Evolutionary conservation across 2,329 filamentous ascomycete species (phyloP), one percentile per base, ranked within the genome.

Genomic region (Fusarium piperis): DNA sequence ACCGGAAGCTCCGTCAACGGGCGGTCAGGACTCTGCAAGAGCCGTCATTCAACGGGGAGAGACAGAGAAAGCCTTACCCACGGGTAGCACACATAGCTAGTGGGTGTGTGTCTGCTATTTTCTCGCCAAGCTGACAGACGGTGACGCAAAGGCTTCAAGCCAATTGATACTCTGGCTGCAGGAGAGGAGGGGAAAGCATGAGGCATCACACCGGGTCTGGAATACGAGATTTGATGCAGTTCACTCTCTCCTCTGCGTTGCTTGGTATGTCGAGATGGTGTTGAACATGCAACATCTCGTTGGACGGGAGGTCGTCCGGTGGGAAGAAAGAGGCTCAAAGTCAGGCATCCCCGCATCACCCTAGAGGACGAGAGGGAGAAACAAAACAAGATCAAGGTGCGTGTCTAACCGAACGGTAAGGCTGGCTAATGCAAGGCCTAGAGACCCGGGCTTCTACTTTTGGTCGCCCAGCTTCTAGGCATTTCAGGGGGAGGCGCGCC

Each of bases 171-270:
- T 57, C 38, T 62, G 44, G 51, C 51, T 71, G 59, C 67, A 59
- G 44, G 63, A 41, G 46, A 59, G 44, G 63, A 41, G 46, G 63
- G 58, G 55, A 51, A 28, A 63, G 32, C 52, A 53, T 70, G 53
- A 46, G 63, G 62, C 56, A 71, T 65, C 67, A 68, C 69, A 72
- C 69, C 59, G 53, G 55, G 61, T 35, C 51, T 55, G 39, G 62
- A 72, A 72, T 72, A 72, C 69, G 69, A 72, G 65, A 62, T 70
- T 66, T 65, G 39, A 58, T 69, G 67, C 67, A 68, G 35, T 62
- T 33, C 44, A 15, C 26, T 58, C 28, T 35, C 36, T 30, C 15
- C 26, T 58, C 28, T 59, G 28, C 12, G 8, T 30, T 52, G 28
- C 46, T 32, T 20, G 20, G 30, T 52, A 16, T 39, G 16, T 30